A percentile compares a stretch with the other conserved stretches of the same genome.
Evolutionary conservation across 148 eudicot genomes (phyloP).

Genomic region (Silene conica): DNA sequence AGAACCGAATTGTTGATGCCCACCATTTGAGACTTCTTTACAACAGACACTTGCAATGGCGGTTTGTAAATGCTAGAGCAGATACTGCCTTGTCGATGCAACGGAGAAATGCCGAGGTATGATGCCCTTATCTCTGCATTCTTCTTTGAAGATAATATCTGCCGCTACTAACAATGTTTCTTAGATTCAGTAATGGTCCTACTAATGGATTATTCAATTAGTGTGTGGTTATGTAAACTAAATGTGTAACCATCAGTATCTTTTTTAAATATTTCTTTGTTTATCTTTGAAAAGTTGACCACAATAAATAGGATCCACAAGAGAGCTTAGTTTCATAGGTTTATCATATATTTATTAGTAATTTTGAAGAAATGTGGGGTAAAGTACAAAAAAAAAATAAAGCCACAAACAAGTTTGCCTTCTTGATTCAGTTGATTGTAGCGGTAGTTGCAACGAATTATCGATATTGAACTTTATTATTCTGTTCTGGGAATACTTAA

Average conservation of each 20-base stretch:
- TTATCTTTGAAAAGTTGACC: neutral
- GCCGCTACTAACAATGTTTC: neutral
- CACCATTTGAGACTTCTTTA: slow-evolving; percentile 81
- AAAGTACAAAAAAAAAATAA: neutral
- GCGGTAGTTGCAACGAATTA: neutral
- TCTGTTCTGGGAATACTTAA: neutral
- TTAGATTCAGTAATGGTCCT: neutral
- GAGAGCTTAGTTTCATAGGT: neutral
- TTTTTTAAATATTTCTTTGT: neutral
- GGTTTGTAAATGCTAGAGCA: slow-evolving; percentile 85
- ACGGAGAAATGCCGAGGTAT: slow-evolving; percentile 77
- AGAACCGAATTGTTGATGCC: slow-evolving; percentile 73
- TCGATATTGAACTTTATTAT: neutral
- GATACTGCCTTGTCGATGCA: slow-evolving; percentile 71
- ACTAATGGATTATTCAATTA: neutral
- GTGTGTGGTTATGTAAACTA: neutral
- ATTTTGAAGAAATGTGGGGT: neutral
- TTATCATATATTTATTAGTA: neutral
- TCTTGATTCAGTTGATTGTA: neutral
- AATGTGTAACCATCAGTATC: neutral
- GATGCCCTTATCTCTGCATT: slow-evolving; percentile 16
- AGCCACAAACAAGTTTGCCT: neutral
- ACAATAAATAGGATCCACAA: neutral
- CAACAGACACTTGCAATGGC: slow-evolving; percentile 93
- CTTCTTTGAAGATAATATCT: neutral